Conservation (phyloP, 2,329 filamentous ascomycete genomes). For the Colletotrichum sp. region DNA sequence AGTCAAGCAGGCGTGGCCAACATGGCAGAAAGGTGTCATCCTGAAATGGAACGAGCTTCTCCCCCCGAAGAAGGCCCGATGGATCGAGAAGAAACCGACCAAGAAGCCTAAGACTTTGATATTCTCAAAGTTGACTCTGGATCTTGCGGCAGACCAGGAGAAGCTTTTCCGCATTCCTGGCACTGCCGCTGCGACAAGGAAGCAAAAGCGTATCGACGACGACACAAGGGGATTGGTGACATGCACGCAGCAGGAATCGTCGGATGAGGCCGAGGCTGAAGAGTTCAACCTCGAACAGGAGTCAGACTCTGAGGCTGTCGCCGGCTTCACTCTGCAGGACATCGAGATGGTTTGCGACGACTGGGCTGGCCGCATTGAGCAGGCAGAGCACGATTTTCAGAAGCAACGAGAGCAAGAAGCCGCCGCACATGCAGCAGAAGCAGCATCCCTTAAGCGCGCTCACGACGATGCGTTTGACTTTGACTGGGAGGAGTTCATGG, state of each 20-base stretch:
- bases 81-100: conserved; percentile 76
- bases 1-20: conserved; percentile 80
- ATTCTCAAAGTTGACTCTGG: conserved; percentile 86
- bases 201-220: conserved; percentile 59
- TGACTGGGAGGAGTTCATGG: conserved; percentile 68
- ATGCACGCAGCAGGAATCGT: conserved; percentile 44
- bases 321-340: conserved; percentile 78
- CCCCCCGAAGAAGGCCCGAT: conserved; percentile 78
- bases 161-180: conserved; percentile 81
- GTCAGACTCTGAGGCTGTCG: conserved; percentile 68
- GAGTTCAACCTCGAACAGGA: conserved; percentile 54
- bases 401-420: conserved; percentile 30
- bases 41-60: conserved; percentile 84
- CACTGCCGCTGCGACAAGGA: conserved; percentile 55
- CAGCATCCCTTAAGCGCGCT: conserved; percentile 21
- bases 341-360: conserved; percentile 86
- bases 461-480: conserved; percentile 43
- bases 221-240: conserved; percentile 53
- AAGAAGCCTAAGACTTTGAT: conserved; percentile 83
- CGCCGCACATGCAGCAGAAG: conserved; percentile 23
- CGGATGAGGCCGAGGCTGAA: conserved; percentile 44
- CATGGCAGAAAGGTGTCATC: conserved; percentile 75
- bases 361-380: conserved; percentile 72
- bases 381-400: conserved; percentile 44
- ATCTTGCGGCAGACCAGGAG: conserved; percentile 85